Evolutionary conservation across 2,329 filamentous ascomycete genomes (phyloP).

Genomic region (Fusarium sp.): DNA sequence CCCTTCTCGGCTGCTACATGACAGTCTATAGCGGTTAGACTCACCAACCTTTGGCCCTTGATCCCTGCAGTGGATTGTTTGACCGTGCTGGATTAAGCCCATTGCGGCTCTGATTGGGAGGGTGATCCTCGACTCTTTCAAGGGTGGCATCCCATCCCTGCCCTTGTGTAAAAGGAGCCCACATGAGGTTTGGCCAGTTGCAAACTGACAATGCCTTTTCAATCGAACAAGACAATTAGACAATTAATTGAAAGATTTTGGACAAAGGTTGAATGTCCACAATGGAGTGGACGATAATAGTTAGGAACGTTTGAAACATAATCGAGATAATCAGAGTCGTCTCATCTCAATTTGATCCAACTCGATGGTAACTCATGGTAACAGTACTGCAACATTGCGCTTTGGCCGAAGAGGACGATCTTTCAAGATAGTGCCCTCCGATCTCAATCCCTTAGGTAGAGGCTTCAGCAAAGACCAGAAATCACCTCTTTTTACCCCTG

Average conservation of each 20-base stretch:
- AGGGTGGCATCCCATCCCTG: conserved; percentile 22
- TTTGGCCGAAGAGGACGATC: neutral
- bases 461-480: conserved; percentile 7
- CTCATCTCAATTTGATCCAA: conserved; percentile 2
- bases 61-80: conserved; percentile 30
- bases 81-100: conserved; percentile 30
- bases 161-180: conserved; percentile 23
- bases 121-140: conserved; percentile 16
- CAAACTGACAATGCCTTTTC: conserved; percentile 19
- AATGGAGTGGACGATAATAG: neutral
- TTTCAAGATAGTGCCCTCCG: neutral
- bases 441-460: conserved; percentile 6
- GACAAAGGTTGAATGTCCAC: neutral
- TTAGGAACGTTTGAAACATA: conserved; percentile 13
- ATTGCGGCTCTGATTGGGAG: conserved; percentile 37
- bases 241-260: neutral
- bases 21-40: conserved; percentile 17
- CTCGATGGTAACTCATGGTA: neutral
- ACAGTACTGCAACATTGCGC: neutral
- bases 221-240: neutral
- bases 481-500: conserved; percentile 16
- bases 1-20: conserved; percentile 15
- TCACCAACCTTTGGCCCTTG: conserved; percentile 5
- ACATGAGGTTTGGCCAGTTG: conserved; percentile 36
- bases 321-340: conserved; percentile 21